phyloP scores from a whole-genome alignment of 768 basidiomycete species.

The Hirschioporus abietinus region DNA sequence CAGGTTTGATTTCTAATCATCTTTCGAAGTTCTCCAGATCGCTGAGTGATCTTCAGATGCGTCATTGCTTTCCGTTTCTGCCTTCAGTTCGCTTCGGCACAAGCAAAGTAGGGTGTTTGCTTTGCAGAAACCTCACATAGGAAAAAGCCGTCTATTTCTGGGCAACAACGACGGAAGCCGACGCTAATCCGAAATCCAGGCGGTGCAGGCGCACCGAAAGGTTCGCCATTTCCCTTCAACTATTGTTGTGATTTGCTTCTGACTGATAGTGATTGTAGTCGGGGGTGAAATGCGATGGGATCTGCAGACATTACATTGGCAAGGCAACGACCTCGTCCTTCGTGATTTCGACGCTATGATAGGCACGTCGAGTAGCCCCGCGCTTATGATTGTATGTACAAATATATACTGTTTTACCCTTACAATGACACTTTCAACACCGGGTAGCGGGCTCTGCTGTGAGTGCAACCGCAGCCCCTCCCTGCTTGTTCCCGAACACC shows the following conservation, averaged over 20 bases:
- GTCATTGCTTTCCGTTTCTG: constrained; percentile 15
- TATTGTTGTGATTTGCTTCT: constrained; percentile 11
- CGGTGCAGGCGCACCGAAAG: constrained; percentile 61
- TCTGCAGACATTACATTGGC: constrained; percentile 84
- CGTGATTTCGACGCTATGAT: constrained; percentile 84
- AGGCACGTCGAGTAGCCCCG: constrained; percentile 82
- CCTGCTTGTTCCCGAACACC: too few species aligned
- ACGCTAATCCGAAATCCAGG: constrained; percentile 85
- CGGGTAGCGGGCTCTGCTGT: too few species aligned
- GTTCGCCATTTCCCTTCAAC: constrained; percentile 39
- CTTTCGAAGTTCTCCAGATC: constrained; percentile 7
- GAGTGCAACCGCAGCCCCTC: too few species aligned
- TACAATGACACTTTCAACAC: too few species aligned
- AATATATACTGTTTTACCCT: too few species aligned
- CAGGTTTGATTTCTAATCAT: constrained; percentile 16
- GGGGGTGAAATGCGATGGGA: constrained; percentile 99
- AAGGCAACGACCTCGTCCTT: constrained; percentile 91
- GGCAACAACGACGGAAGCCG: constrained; percentile 64
- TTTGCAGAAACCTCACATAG: constrained; percentile 28
- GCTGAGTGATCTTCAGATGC: constrained; percentile 15
- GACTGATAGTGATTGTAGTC: constrained; percentile 39
- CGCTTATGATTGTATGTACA: too few species aligned
- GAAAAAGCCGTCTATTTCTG: constrained; percentile 48
- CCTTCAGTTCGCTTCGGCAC: constrained; percentile 44
- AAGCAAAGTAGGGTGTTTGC: constrained; percentile 50